A percentile compares a stretch with the other conserved stretches of the same genome.
Evolutionary conservation across 768 basidiomycete genomes (phyloP).

Genomic region (Dacryopinax primogenitus): DNA sequence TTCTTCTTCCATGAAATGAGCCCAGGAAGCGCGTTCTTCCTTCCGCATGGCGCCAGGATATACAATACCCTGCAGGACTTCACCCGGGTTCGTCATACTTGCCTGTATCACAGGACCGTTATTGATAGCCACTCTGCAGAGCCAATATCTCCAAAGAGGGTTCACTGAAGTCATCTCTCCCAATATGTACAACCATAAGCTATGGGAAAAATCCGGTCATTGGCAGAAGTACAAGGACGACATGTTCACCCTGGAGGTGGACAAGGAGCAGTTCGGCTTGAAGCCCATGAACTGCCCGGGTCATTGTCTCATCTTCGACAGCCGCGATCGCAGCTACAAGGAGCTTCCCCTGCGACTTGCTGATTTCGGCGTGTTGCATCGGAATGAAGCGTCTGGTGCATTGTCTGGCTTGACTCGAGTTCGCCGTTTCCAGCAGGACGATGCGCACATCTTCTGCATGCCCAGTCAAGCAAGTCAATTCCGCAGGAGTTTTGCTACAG

Average conservation of each 20-base stretch:
- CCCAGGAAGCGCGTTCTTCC: constrained; percentile 91
- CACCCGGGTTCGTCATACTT: constrained; percentile 55
- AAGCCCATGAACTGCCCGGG: constrained; percentile 99
- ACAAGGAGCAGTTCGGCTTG: constrained; percentile 90
- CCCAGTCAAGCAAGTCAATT: constrained; percentile 55
- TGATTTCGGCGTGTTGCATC: constrained; percentile 93
- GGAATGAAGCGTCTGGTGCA: constrained; percentile 93
- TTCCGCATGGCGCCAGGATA: constrained; percentile 92
- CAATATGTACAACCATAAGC: constrained; percentile 90
- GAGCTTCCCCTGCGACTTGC: constrained; percentile 96
- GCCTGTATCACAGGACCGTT: constrained; percentile 1
- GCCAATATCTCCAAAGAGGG: constrained; percentile 87
- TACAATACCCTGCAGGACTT: constrained; percentile 88
- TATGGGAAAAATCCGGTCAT: constrained; percentile 97
- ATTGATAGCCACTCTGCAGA: constrained; percentile 31
- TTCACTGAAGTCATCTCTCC: constrained; percentile 99
- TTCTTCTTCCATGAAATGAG: constrained; percentile 98
- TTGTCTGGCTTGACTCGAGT: constrained; percentile 87
- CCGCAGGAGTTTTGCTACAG: not conserved
- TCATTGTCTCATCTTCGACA: constrained; percentile 91
- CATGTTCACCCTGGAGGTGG: constrained; percentile 90
- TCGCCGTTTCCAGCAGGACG: constrained; percentile 90
- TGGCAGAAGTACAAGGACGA: constrained; percentile 97
- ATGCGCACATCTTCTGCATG: constrained; percentile 98
- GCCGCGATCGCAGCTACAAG: constrained; percentile 82